Percentiles rank a stretch among this genome's conserved stretches.
phyloP scores from a whole-genome alignment of 1,139 yeast species.

The Hyphopichia pseudoburtonii region DNA sequence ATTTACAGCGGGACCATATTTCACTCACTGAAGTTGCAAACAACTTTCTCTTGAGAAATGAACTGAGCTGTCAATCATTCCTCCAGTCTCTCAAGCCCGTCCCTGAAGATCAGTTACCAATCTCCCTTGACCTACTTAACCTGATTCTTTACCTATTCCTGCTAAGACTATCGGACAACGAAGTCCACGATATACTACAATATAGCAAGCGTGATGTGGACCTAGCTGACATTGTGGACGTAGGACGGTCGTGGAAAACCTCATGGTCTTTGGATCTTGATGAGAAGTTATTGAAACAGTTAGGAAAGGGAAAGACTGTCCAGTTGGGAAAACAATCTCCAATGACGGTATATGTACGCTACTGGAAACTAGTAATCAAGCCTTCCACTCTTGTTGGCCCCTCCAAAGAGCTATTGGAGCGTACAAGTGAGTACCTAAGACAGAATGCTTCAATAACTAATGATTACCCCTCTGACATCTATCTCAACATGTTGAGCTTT shows the following conservation, averaged over 20 bases:
- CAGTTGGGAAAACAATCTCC: background rate
- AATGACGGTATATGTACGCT: background rate
- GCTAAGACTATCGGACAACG: background rate
- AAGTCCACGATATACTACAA: background rate
- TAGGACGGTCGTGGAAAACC: too few species aligned
- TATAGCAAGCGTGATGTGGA: background rate
- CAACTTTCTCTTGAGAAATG: too few species aligned
- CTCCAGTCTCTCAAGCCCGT: too few species aligned
- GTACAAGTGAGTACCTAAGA: background rate
- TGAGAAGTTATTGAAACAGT: too few species aligned
- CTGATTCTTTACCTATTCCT: background rate
- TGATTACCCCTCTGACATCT: background rate
- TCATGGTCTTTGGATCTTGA: background rate
- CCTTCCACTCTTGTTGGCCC: background rate
- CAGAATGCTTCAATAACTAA: background rate
- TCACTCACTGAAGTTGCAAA: too few species aligned
- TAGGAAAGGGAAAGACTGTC: too few species aligned
- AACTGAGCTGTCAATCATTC: too few species aligned
- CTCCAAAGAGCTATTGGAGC: background rate
- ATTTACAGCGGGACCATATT: too few species aligned
- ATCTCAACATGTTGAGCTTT: constrained; percentile 1
- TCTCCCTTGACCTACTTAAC: too few species aligned
- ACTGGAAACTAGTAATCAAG: constrained; percentile 2
- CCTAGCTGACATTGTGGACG: too few species aligned
- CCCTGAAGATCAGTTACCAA: too few species aligned